These are phyloP conservation scores for Cubamyces sp. DNA, from an alignment of 768 basidiomycete species.

Conservation along the genomic window DNA sequence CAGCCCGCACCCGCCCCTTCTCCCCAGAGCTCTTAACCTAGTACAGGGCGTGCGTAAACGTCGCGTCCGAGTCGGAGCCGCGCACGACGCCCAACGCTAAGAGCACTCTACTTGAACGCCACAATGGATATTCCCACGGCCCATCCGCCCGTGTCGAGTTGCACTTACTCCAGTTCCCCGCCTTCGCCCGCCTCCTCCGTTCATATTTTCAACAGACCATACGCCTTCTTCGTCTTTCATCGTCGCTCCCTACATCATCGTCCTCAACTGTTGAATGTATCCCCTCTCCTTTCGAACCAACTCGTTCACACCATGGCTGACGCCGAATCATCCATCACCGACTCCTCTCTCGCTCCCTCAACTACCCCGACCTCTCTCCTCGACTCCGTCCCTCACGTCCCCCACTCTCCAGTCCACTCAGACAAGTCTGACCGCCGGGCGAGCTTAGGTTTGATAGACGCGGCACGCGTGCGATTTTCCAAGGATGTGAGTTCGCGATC, in stretches of 20 bases:
- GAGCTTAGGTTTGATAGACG: conserved; percentile 38
- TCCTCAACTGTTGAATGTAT: conserved; percentile 20
- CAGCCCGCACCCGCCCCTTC: not conserved
- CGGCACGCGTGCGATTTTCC: conserved; percentile 40
- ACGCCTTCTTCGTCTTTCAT: conserved; percentile 10
- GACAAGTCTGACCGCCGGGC: conserved; percentile 29
- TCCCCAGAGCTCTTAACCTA: not conserved
- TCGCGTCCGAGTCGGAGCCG: not conserved
- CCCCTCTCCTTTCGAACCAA: conserved; percentile 15
- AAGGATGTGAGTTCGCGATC: conserved; percentile 38
- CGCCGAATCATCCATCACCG: conserved; percentile 23
- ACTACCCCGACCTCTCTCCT: conserved; percentile 29
- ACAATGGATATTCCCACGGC: conserved; percentile 22
- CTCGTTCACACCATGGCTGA: conserved; percentile 25
- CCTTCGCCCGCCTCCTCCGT: conserved; percentile 3
- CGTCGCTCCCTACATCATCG: conserved; percentile 10
- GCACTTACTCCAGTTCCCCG: not conserved
- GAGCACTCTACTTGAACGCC: not conserved
- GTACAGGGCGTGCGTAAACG: no score
- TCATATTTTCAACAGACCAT: conserved; percentile 1
- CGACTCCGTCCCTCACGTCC: conserved; percentile 26
- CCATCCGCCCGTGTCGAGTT: not conserved
- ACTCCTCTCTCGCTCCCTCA: conserved; percentile 33
- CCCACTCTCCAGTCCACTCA: conserved; percentile 18
- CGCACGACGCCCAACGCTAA: no score